Percentiles rank a stretch among this genome's conserved stretches.
Evolutionary conservation across 1,284 basidiomycete genomes (phyloP).

Genomic region (Xerocomus nothofagi): DNA sequence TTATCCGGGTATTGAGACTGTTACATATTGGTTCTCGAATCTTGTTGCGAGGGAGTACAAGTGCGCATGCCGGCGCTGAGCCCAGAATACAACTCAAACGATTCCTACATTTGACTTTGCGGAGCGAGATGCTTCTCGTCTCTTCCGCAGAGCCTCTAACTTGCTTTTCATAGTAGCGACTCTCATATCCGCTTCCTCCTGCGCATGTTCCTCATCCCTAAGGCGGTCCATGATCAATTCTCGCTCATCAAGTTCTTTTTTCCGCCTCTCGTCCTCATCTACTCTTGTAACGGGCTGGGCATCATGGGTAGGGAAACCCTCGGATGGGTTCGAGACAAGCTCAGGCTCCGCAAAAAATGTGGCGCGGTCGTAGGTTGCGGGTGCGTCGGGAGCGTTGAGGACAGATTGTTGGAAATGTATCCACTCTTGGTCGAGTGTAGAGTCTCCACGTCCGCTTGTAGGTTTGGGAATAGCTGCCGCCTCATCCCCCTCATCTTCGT

Average conservation of each 20-base stretch:
- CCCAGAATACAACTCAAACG: slow-evolving; percentile 11
- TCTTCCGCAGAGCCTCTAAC: slow-evolving; percentile 60
- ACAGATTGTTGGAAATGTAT: slow-evolving; percentile 67
- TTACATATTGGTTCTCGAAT: not conserved
- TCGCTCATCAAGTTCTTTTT: slow-evolving; percentile 66
- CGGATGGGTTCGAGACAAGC: slow-evolving; percentile 44
- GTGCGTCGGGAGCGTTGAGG: slow-evolving; percentile 40
- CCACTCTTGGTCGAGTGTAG: slow-evolving; percentile 62
- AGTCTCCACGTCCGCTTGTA: slow-evolving; percentile 17
- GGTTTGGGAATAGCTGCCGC: not conserved
- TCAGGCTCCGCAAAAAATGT: slow-evolving; percentile 71
- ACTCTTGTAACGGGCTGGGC: slow-evolving; percentile 34
- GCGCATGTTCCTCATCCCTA: slow-evolving; percentile 75
- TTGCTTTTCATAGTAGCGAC: slow-evolving; percentile 63
- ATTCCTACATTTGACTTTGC: slow-evolving; percentile 27
- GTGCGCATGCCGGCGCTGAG: not conserved
- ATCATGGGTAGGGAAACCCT: slow-evolving; percentile 52
- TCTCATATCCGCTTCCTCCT: slow-evolving; percentile 81
- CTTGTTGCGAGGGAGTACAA: not conserved
- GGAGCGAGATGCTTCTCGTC: slow-evolving; percentile 45
- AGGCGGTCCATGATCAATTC: slow-evolving; percentile 82
- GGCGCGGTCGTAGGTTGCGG: slow-evolving; percentile 62
- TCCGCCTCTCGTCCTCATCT: slow-evolving; percentile 45
- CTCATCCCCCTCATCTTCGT: slow-evolving; percentile 40
- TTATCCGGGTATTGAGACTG: not conserved